A percentile compares a stretch with the other conserved stretches of the same genome.
phyloP scores from a whole-genome alignment of 108 stramenopile genomes.

The Nitzschia sp. region DNA sequence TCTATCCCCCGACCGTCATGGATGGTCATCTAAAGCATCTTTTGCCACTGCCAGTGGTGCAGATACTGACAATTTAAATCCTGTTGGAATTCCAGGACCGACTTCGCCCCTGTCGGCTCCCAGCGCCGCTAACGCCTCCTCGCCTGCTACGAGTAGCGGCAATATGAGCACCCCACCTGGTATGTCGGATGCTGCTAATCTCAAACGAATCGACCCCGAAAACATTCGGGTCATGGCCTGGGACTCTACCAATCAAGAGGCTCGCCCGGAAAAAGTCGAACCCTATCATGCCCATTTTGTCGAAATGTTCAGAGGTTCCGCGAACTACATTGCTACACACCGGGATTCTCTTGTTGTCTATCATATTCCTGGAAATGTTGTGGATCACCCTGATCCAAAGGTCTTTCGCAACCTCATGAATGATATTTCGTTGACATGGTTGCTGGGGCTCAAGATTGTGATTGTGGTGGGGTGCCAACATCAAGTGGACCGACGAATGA shows the following conservation, averaged over 20 bases:
- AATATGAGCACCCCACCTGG: too few relatives aligned
- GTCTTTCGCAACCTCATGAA: conserved; percentile 85
- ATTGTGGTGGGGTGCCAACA: conserved; percentile 70
- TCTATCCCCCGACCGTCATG: too few relatives aligned
- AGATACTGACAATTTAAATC: too few relatives aligned
- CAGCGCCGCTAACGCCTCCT: too few relatives aligned
- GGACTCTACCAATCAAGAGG: background rate
- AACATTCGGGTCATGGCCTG: conserved; percentile 10
- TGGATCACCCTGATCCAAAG: conserved; percentile 38
- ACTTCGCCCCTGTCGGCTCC: too few relatives aligned
- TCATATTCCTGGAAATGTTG: conserved; percentile 88
- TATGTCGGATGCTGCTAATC: background rate
- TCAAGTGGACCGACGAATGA: conserved; percentile 71
- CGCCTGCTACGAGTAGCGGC: too few relatives aligned
- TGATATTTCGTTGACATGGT: conserved; percentile 89
- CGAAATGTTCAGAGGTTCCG: conserved; percentile 90
- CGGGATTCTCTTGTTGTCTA: conserved; percentile 83
- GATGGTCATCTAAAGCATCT: too few relatives aligned
- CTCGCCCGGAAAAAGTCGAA: too few relatives aligned
- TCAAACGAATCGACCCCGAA: conserved; percentile 17
- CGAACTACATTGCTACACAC: conserved; percentile 94
- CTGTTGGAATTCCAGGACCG: too few relatives aligned
- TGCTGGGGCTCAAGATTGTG: conserved; percentile 91
- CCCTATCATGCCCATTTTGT: conserved; percentile 59
- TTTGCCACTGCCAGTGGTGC: too few relatives aligned